Base-by-base conservation (phyloP, 306 rosid genomes). In the Pyrus communis region DNA sequence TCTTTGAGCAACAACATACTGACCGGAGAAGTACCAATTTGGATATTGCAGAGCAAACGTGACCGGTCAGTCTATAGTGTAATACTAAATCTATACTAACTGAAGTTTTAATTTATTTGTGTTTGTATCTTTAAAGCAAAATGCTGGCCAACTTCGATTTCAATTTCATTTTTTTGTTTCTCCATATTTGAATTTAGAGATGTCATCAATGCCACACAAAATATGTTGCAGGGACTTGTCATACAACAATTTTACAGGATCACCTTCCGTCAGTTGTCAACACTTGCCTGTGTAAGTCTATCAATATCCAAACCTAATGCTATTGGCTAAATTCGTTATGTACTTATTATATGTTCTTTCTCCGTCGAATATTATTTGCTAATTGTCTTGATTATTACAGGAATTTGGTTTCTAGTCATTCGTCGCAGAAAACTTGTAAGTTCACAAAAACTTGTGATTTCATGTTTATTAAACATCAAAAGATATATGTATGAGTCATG, bases 171-270 rank as follows among this genome's bases (percentile, higher is more conserved):
- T 11, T 22, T 61, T 3, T 40, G 17, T 17, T 33, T 14, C 27
- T 35, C 45, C 42, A 75, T 49, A 43, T 0, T 43, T 43, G 4
- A 4, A 49, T 11, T 54, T 28, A 79, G 60, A 27, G 22, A 51
- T 64, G 31, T 64, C 66, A 69, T 51, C 19, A 58, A 70, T 81
- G 77, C 21, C 54, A 60, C 54, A 15, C 55, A 64, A 64, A 61
- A 65, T 77, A 33, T 77, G 70, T 77, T 87, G 55, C 91, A 94
- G 97, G 19, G 97, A 94, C 83, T 82, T 94, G 83, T 90, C 98
- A 70, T 84, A 84, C 86, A 94, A 94, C 86, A 90, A 90, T 70
- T 92, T 94, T 77, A 80, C 91, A 0, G 77, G 76, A 49, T 62
- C 87, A 69, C 43, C 78, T 57, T 30, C 73, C 3, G 0, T 42